phyloP scores from a whole-genome alignment of 495 filamentous ascomycete species.

The Niebla homalea region DNA sequence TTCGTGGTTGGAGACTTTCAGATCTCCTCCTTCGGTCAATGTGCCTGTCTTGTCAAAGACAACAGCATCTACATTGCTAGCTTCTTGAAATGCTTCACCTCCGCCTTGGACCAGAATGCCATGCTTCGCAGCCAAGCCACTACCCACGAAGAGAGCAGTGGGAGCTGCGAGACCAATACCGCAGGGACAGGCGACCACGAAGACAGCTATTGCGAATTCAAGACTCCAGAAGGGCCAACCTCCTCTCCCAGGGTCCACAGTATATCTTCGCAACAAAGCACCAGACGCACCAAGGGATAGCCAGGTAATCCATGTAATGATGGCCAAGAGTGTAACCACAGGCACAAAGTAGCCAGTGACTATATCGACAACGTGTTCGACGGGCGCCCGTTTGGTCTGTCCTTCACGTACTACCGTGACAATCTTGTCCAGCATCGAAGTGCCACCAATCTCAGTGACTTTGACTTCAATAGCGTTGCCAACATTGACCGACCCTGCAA shows the following conservation, averaged over 20 bases:
- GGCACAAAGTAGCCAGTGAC: slow-evolving; percentile 87
- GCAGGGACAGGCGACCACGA: slow-evolving; percentile 90
- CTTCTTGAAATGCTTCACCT: slow-evolving; percentile 90
- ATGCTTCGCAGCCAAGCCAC: slow-evolving; percentile 72
- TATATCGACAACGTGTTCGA: slow-evolving; percentile 73
- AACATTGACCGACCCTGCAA: slow-evolving; percentile 76
- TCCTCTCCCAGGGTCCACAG: slow-evolving; percentile 45
- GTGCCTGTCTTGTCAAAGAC: slow-evolving; percentile 98
- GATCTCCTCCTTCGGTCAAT: slow-evolving; percentile 70
- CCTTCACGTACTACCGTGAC: slow-evolving; percentile 83
- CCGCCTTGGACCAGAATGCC: slow-evolving; percentile 93
- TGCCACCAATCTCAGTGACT: slow-evolving; percentile 56
- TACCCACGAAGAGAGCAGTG: slow-evolving; percentile 85
- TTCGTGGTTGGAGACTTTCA: slow-evolving; percentile 62
- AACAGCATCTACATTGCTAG: slow-evolving; percentile 69
- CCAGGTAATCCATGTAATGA: slow-evolving; percentile 77
- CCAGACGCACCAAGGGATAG: slow-evolving; percentile 60
- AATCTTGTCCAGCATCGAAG: slow-evolving; percentile 87
- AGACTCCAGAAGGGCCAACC: slow-evolving; percentile 82
- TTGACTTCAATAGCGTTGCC: slow-evolving; percentile 54
- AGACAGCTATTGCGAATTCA: slow-evolving; percentile 87
- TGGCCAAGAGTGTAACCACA: slow-evolving; percentile 64
- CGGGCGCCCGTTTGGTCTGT: slow-evolving; percentile 72
- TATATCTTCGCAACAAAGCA: slow-evolving; percentile 48
- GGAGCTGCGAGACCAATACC: slow-evolving; percentile 86